Conservation (phyloP, 108 stramenopile species). For the Stephanodiscus minutulus region DNA sequence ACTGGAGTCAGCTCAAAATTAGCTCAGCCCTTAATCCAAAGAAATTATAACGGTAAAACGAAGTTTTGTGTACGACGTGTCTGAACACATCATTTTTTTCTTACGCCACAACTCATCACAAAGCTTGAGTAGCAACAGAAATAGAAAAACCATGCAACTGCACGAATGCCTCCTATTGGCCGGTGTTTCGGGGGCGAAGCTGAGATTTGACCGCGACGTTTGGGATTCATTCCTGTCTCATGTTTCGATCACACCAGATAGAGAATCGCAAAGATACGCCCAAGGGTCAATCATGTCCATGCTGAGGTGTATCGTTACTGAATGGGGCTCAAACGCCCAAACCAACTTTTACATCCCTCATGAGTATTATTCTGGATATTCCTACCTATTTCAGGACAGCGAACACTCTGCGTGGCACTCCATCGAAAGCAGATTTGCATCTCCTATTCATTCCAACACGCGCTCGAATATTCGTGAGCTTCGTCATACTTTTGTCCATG, state of each 20-base stretch:
- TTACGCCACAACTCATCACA: no score
- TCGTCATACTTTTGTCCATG: no score
- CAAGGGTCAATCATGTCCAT: conserved; percentile 26
- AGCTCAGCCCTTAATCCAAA: no score
- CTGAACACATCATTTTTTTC: no score
- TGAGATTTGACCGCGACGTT: not conserved
- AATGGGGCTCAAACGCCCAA: conserved; percentile 32
- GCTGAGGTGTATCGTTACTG: conserved; percentile 33
- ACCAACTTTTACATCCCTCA: conserved; percentile 54
- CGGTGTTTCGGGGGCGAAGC: not conserved
- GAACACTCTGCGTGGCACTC: not conserved
- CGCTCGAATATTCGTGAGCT: no score
- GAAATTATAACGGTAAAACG: no score
- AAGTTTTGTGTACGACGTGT: no score
- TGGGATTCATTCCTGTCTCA: not conserved
- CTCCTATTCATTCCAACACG: no score
- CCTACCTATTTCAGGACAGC: conserved; percentile 31
- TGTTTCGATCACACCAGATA: not conserved
- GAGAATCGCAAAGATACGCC: not conserved
- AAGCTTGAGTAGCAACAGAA: no score
- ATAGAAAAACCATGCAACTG: conserved; percentile 24
- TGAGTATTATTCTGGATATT: conserved; percentile 42
- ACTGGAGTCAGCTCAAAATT: no score
- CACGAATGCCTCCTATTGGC: conserved; percentile 40
- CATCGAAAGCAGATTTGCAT: no score